Evolutionary conservation across 2,329 filamentous ascomycete species (phyloP), one percentile per base, ranked within the genome.

Genomic region (Trichoderma brevicompactum): DNA sequence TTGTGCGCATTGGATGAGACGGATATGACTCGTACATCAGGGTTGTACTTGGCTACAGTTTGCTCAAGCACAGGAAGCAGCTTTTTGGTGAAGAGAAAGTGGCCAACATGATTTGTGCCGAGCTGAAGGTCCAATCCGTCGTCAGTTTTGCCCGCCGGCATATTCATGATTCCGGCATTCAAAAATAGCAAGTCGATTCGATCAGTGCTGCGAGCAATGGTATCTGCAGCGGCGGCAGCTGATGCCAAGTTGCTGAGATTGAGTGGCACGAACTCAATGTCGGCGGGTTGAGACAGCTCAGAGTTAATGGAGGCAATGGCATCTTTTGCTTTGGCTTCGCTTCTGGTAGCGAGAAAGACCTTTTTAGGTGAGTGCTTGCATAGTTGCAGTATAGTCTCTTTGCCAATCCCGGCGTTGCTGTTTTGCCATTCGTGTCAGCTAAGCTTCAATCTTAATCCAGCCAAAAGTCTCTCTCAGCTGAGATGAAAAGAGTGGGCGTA

Each of bases 311-410:
- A 63, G 2, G 76, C 74, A 15, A 80, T 73, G 48, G 85, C 80
- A 8, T 79, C 77, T 7, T 79, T 75, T 19, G 77, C 79, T 10
- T 79, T 79, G 52, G 79, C 76, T 48, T 72, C 74, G 19, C 76
- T 81, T 52, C 84, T 81, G 2, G 83, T 83, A 13, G 79, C 83
- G 65, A 88, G 79, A 74, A 83, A 87, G 67, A 87, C 82, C 64
- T 84, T 80, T 0, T 76, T 74, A 1, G 85, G 83, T 7, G 76
- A 72, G 70, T 86, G 84, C 12, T 67, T 68, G 17, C 70, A 66
- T 41, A 76, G 69, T 7, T 75, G 70, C 5, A 71, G 66, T 2
- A 76, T 69, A 3, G 74, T 68, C 0, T 72, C 69, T 19, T 65
- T 70, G 13, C 74, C 74, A 3, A 76, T 64, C 6, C 74, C 74